Conservation (phyloP, 495 filamentous ascomycete species). For the Jackrogersella minutella region DNA sequence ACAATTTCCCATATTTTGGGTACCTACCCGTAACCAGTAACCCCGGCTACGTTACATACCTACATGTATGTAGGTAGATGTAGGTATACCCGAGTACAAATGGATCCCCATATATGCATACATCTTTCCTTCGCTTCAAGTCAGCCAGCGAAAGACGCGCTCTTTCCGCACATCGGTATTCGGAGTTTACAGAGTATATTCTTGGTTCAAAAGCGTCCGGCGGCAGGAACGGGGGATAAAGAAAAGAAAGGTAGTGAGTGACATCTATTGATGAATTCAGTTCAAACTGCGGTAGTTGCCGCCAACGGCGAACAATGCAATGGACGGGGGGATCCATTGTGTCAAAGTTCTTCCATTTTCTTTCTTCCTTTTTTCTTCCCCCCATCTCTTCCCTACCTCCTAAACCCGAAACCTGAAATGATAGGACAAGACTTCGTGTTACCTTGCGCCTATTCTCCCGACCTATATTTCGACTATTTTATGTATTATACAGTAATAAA, state of each 20-base stretch:
- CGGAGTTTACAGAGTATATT: constrained; percentile 34
- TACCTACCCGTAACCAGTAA: constrained; percentile 25
- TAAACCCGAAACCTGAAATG: not conserved
- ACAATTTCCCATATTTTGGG: constrained; percentile 25
- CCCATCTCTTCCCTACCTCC: not conserved
- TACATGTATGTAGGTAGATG: not conserved
- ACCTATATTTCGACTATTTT: constrained; percentile 32
- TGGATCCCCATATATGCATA: constrained; percentile 9
- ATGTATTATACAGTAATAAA: constrained; percentile 26
- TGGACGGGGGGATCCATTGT: too few relatives aligned
- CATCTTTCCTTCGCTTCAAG: constrained; percentile 7
- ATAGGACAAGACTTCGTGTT: constrained; percentile 8
- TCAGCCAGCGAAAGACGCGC: constrained; percentile 14
- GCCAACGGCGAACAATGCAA: constrained; percentile 21
- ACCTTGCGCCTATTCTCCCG: constrained; percentile 20
- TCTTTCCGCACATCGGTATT: constrained; percentile 37
- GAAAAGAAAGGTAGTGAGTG: not conserved
- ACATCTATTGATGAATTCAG: constrained; percentile 4
- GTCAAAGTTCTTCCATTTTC: not conserved
- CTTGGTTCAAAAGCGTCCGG: constrained; percentile 5
- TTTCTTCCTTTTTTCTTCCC: not conserved
- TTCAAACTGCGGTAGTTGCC: constrained; percentile 19
- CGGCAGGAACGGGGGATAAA: constrained; percentile 15
- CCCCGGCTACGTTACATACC: not conserved
- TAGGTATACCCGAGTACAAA: not conserved